Evolutionary conservation across 2,329 filamentous ascomycete species (phyloP).

Genomic region (Trichophyton verrucosum): DNA sequence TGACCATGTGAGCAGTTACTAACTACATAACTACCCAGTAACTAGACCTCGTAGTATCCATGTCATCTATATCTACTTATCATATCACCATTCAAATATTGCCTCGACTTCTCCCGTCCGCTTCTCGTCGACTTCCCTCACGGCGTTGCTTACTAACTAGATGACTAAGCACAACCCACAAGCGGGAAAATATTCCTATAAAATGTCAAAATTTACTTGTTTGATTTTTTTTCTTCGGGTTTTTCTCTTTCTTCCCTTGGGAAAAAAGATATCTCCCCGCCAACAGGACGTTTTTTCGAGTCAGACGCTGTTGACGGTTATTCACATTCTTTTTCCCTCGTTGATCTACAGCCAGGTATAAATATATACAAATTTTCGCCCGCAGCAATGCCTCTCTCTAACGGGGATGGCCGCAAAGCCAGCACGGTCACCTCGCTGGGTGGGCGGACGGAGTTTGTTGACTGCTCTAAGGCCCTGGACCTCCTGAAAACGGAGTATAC

Average conservation of each 20-base stretch:
- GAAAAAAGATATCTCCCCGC: conserved; percentile 49
- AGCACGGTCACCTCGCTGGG: conserved; percentile 36
- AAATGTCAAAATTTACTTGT: conserved; percentile 6
- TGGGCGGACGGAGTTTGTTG: conserved; percentile 48
- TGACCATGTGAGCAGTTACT: too few species aligned
- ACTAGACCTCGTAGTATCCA: too few species aligned
- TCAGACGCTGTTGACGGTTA: conserved; percentile 33
- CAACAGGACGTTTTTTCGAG: conserved; percentile 36
- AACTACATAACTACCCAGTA: too few species aligned
- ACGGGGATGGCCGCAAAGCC: conserved; percentile 45
- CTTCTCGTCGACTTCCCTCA: too few species aligned
- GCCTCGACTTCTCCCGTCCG: too few species aligned
- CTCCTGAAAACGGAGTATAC: conserved; percentile 66
- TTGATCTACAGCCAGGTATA: conserved; percentile 7
- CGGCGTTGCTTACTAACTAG: too few species aligned
- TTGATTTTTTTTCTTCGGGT: conserved; percentile 14
- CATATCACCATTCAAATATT: too few species aligned
- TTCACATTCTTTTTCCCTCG: neutral
- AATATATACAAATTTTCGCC: conserved; percentile 18
- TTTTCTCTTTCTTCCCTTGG: conserved; percentile 40
- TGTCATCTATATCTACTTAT: too few species aligned
- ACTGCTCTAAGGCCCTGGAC: conserved; percentile 64
- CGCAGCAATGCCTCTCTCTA: conserved; percentile 57
- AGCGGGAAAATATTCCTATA: conserved; percentile 4
- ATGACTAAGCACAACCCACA: neutral